Conservation (phyloP, 2,329 filamentous ascomycete genomes). For the Aspergillus spinulosporus region DNA sequence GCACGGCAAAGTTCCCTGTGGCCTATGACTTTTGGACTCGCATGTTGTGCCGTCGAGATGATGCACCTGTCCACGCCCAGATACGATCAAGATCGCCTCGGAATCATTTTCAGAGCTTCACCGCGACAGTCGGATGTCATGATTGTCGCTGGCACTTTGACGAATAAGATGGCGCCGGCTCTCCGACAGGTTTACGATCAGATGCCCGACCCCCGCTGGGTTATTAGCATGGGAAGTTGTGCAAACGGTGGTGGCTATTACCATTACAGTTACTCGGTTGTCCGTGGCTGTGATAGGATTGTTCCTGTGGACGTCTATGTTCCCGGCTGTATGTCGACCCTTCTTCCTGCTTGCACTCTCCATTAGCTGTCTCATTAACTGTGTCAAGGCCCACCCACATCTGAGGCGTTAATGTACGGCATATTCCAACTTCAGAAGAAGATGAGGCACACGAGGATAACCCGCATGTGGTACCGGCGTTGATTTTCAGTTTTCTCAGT, state of each 20-base stretch:
- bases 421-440: slow-evolving; percentile 81
- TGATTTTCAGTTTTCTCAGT: slow-evolving; percentile 21
- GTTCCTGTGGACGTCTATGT: slow-evolving; percentile 84
- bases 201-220: slow-evolving; percentile 92
- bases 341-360: not conserved
- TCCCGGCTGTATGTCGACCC: slow-evolving; percentile 64
- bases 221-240: slow-evolving; percentile 81
- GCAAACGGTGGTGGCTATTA: slow-evolving; percentile 87
- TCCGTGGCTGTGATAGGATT: slow-evolving; percentile 74
- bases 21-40: slow-evolving; percentile 90
- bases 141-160: slow-evolving; percentile 89
- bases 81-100: slow-evolving; percentile 85
- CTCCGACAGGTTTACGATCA: slow-evolving; percentile 90
- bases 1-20: slow-evolving; percentile 82
- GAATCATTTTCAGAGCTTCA: slow-evolving; percentile 87
- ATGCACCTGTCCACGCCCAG: slow-evolving; percentile 89
- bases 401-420: slow-evolving; percentile 60
- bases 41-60: slow-evolving; percentile 91
- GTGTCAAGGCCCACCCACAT: slow-evolving; percentile 50
- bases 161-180: slow-evolving; percentile 94
- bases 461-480: slow-evolving; percentile 60
- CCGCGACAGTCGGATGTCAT: slow-evolving; percentile 87
- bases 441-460: slow-evolving; percentile 63
- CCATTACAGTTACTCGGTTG: slow-evolving; percentile 81
- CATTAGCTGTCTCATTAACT: not conserved